phyloP scores from a whole-genome alignment of 2,329 filamentous ascomycete species.

The Ceratocystis smalleyi region DNA sequence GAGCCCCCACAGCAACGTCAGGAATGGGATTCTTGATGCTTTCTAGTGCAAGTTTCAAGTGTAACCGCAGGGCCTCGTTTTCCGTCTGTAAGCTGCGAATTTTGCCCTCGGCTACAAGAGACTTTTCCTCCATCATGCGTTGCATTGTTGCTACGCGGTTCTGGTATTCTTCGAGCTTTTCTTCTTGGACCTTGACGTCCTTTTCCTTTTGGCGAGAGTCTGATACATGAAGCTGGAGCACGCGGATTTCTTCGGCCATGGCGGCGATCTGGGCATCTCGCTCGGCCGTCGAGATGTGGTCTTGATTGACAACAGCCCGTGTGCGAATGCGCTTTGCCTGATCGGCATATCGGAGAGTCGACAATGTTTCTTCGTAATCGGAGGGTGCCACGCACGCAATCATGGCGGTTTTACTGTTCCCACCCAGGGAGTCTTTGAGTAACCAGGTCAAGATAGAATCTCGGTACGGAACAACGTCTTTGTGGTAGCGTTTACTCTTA shows the following conservation, averaged over 20 bases:
- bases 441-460: conserved; percentile 77
- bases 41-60: conserved; percentile 71
- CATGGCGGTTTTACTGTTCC: conserved; percentile 98
- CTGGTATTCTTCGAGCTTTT: conserved; percentile 88
- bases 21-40: conserved; percentile 88
- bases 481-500: conserved; percentile 33
- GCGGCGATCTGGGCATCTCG: conserved; percentile 84
- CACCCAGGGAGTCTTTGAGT: conserved; percentile 85
- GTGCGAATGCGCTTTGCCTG: conserved; percentile 96
- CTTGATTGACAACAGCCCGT: conserved; percentile 86
- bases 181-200: conserved; percentile 61
- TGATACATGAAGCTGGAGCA: conserved; percentile 60
- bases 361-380: conserved; percentile 94
- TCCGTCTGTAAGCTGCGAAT: conserved; percentile 78
- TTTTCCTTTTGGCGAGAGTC: conserved; percentile 54
- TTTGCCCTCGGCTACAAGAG: conserved; percentile 82
- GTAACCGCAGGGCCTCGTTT: conserved; percentile 76
- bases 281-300: conserved; percentile 80
- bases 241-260: conserved; percentile 89
- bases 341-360: conserved; percentile 89
- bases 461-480: conserved; percentile 70
- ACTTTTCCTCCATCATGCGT: conserved; percentile 86
- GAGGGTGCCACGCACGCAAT: conserved; percentile 91
- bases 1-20: conserved; percentile 29
- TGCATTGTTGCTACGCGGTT: conserved; percentile 79